phyloP scores from a whole-genome alignment of 257 asterid genomes.

The Penstemon barbatus region DNA sequence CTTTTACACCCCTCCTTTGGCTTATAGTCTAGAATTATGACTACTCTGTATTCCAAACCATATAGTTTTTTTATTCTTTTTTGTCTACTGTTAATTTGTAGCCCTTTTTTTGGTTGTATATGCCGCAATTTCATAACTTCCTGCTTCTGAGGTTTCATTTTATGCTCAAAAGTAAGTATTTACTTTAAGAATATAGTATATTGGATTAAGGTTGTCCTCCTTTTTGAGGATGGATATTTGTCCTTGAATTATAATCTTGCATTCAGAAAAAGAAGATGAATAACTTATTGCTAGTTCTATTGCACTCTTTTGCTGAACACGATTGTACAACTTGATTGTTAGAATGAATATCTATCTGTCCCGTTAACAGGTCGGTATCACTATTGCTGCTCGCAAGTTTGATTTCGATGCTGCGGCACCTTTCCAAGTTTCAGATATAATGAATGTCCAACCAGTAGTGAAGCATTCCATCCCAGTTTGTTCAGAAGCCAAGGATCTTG shows the following conservation, averaged over 20 bases:
- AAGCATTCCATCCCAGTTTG: constrained; percentile 96
- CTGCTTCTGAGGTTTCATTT: constrained; percentile 3
- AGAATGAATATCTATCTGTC: constrained; percentile 19
- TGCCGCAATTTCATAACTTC: constrained; percentile 6
- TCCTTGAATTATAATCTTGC: not conserved
- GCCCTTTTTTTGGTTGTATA: not conserved
- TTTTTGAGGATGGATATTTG: not conserved
- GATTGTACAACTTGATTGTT: constrained; percentile 10
- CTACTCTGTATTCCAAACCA: not conserved
- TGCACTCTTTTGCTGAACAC: not conserved
- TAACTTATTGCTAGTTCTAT: not conserved
- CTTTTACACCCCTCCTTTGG: too few species aligned
- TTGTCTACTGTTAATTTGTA: not conserved
- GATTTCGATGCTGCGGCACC: constrained; percentile 70
- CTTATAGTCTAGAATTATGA: too few species aligned
- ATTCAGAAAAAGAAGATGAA: not conserved
- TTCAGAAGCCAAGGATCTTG: constrained; percentile 91
- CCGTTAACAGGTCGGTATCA: constrained; percentile 72
- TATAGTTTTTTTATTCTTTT: not conserved
- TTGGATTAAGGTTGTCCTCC: not conserved
- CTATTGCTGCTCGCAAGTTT: constrained; percentile 78
- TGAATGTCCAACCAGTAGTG: constrained; percentile 86
- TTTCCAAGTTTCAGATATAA: constrained; percentile 74
- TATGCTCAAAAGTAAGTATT: not conserved
- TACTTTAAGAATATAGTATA: not conserved